Base-by-base conservation (phyloP, 139 green algal genomes). In the Chlorella sorokiniana region DNA sequence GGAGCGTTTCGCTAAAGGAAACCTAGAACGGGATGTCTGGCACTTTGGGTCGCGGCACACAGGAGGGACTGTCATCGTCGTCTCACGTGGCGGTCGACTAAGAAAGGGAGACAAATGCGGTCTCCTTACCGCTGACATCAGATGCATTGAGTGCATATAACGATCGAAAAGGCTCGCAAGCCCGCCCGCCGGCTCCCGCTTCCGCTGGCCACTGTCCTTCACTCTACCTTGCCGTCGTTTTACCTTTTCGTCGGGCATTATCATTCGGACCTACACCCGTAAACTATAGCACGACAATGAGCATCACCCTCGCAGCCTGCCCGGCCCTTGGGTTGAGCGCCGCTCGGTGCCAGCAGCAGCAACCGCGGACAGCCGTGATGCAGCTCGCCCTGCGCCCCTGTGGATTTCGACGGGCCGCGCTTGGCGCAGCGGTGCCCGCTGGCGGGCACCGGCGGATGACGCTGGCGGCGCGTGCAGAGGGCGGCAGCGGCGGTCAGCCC, bases 401-500 rank as follows among this genome's bases (percentile, higher is more conserved):
- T 44, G 62, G 69, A 42, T 76, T 76, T 31, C 69, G 69, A 29
- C 69, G n/a, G 31, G 44, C 69, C 8, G 69, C 69, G 18, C 44
- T 76, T 42, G 37, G 40, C 27, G 37, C 69, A 41, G 69, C 69
- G 44, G 37, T 27, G 35, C 40, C 69, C 51, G n/a, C 42, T 10
- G 67, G 38, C 42, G 40, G 38, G 20, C 18, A 18, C 4, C 51
- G 72, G 72, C 0, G 1, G 33, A 52, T 35, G 25, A 52, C 72
- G 44, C 42, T 37, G 37, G 52, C 35, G 51, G n/a, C 35, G 1
- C 35, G 35, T 37, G 72, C 72, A 6, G 72, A 79, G 23, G 33
- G 38, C 33, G 33, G 38, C 33, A 37, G 65, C 70, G 45, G 70
- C 31, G 44, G 72, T 27, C 25, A 79, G 51, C 8, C 51, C 52